Evolutionary conservation across 2,329 filamentous ascomycete genomes (phyloP), one percentile per base, ranked within the genome.

Genomic region (Elsinoe necatrix): DNA sequence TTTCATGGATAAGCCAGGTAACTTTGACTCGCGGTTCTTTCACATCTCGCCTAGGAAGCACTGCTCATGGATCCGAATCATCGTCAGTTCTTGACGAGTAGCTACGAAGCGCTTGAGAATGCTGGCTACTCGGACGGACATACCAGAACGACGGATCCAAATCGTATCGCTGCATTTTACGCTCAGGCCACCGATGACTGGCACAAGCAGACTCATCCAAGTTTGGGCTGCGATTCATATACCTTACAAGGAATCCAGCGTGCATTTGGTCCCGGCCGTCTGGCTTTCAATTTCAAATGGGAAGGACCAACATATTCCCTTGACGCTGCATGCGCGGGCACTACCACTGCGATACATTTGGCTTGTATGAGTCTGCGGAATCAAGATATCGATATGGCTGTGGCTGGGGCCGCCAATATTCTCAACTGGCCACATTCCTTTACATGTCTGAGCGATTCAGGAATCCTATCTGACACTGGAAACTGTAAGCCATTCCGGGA

Each of bases 11-110:
- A 80, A 89, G 60, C 86, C 87, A 0, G 85, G 86, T 56, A 75
- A 86, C 48, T 92, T 92, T 65, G 87, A 92, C 64, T 83, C 86
- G n/a, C 78, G 84, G 0, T 91, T 92, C 72, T 92, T 92, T 79
- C 89, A 89, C 71, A 90, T 92, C 84, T 90, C 86, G 34, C 86
- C 87, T 5, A 81, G 86, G 87, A 92, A 71, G 88, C 88, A 25
- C 80, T 82, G 52, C 86, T 90, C 66, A 89, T 86, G 1, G 87
- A 92, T 67, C 88, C 88, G 0, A 89, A 89, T 80, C 87, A 89
- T 67, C 80, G 88, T 63, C 77, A 91, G 62, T 85, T 85, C 2
- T 73, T 93, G 20, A 81, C 84, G 6, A 89, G 86, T 2, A 86
- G 86, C 0, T 92, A 89, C 63, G 87, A 92, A 66, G 87, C 88